Evolutionary conservation across 2,329 filamentous ascomycete genomes (phyloP).

Genomic region (Xylariales sp.): DNA sequence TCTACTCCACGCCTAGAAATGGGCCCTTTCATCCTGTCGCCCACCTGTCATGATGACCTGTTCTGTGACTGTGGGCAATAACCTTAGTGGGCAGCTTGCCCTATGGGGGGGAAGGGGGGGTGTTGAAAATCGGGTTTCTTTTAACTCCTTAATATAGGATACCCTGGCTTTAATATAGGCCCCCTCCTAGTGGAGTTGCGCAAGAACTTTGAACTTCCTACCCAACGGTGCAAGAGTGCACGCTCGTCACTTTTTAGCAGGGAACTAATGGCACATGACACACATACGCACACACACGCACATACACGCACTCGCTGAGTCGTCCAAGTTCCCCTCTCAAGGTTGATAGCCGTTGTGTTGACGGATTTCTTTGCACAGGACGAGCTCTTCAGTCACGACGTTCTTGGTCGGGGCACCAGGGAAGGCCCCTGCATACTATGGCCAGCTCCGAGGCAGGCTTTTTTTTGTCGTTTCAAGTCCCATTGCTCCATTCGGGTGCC

Average conservation of each 20-base stretch:
- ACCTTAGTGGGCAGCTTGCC: conserved; percentile 24
- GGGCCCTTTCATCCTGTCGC: conserved; percentile 20
- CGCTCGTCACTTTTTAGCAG: too few species aligned
- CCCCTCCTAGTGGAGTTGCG: conserved; percentile 27
- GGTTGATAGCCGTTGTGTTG: too few species aligned
- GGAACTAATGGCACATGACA: conserved; percentile 8
- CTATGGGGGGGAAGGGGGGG: conserved; percentile 28
- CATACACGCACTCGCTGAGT: too few species aligned
- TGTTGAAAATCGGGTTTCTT: conserved; percentile 25
- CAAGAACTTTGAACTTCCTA: conserved; percentile 13
- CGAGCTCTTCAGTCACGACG: too few species aligned
- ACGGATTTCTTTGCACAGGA: too few species aligned
- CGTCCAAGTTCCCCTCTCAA: too few species aligned
- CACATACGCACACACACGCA: too few species aligned
- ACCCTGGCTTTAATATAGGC: conserved; percentile 28
- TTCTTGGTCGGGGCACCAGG: too few species aligned
- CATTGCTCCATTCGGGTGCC: conserved; percentile 30
- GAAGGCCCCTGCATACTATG: conserved; percentile 39
- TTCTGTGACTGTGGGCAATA: conserved; percentile 21
- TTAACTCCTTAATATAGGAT: conserved; percentile 26
- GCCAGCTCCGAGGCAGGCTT: too few species aligned
- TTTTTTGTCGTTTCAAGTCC: conserved; percentile 44
- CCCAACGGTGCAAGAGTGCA: too few species aligned
- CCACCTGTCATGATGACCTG: conserved; percentile 24
- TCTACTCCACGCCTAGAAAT: conserved; percentile 6